Conservation (phyloP, 2,329 filamentous ascomycete species). For the Claviceps purpurea region DNA sequence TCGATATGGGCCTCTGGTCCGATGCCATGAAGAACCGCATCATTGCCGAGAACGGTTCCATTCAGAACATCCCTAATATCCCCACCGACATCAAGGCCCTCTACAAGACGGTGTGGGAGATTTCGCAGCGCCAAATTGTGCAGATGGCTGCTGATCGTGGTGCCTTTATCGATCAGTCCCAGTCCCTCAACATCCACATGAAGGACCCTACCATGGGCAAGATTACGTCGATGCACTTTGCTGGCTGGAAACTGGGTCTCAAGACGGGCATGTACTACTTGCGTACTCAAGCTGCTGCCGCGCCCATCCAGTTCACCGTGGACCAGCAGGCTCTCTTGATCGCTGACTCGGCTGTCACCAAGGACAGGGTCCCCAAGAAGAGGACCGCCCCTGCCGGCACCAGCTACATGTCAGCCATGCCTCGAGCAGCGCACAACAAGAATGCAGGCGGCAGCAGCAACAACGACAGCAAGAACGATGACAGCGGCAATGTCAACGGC, state of each 20-base stretch:
- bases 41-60: slow-evolving; percentile 89
- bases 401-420: slow-evolving; percentile 45
- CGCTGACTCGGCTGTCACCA: slow-evolving; percentile 64
- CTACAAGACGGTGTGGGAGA: slow-evolving; percentile 99
- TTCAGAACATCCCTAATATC: slow-evolving; percentile 95
- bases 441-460: slow-evolving; percentile 29
- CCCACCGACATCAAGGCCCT: slow-evolving; percentile 89
- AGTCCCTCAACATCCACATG: slow-evolving; percentile 99
- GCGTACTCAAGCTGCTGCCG: slow-evolving; percentile 89
- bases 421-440: slow-evolving; percentile 52
- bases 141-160: slow-evolving; percentile 98
- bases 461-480: not conserved
- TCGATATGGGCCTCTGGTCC: slow-evolving; percentile 96
- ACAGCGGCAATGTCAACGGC: not conserved
- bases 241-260: slow-evolving; percentile 96
- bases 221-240: slow-evolving; percentile 99
- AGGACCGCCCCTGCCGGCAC: slow-evolving; percentile 43
- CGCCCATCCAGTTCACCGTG: slow-evolving; percentile 97
- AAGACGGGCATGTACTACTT: slow-evolving; percentile 99
- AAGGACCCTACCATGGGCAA: slow-evolving; percentile 99
- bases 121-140: slow-evolving; percentile 86
- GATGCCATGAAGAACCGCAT: slow-evolving; percentile 99
- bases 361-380: slow-evolving; percentile 54
- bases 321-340: slow-evolving; percentile 91
- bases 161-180: slow-evolving; percentile 97